Conservation (phyloP, 148 eudicot species). For the Talinum fruticosum region DNA sequence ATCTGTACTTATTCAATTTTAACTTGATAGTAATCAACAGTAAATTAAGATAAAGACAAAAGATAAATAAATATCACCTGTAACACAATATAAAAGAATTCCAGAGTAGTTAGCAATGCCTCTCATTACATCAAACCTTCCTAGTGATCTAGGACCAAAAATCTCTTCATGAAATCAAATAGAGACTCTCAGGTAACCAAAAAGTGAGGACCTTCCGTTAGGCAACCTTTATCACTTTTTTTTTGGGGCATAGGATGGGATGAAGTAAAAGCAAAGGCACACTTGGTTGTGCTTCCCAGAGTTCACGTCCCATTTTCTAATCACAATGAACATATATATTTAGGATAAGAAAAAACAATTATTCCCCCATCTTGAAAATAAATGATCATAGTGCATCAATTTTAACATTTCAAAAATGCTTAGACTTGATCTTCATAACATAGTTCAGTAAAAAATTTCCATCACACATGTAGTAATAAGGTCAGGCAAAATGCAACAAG, state of each 20-base stretch:
- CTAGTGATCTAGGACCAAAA: slow-evolving; percentile 94
- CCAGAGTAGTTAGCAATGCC: slow-evolving; percentile 99
- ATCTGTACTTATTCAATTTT: not conserved
- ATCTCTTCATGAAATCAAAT: slow-evolving; percentile 68
- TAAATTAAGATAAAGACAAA: not conserved
- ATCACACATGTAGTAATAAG: too few relatives aligned
- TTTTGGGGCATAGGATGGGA: not conserved
- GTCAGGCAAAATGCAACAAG: too few relatives aligned
- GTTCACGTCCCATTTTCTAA: not conserved
- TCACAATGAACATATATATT: too few relatives aligned
- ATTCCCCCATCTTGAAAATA: too few relatives aligned
- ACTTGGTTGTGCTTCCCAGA: not conserved
- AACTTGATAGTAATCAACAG: not conserved
- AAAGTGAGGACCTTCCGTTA: not conserved
- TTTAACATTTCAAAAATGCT: too few relatives aligned
- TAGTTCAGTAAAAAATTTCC: too few relatives aligned
- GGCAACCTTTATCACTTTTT: not conserved
- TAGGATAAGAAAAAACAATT: too few relatives aligned
- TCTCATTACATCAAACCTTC: slow-evolving; percentile 96
- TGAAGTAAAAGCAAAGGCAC: not conserved
- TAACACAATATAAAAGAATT: slow-evolving; percentile 88
- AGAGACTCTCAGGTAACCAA: slow-evolving; percentile 8
- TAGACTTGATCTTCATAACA: too few relatives aligned
- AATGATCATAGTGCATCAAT: too few relatives aligned
- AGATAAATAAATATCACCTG: slow-evolving; percentile 50